These are phyloP conservation scores for Botrytis cinerea DNA, from an alignment of 2,329 filamentous ascomycete genomes.

Conservation along the genomic window DNA sequence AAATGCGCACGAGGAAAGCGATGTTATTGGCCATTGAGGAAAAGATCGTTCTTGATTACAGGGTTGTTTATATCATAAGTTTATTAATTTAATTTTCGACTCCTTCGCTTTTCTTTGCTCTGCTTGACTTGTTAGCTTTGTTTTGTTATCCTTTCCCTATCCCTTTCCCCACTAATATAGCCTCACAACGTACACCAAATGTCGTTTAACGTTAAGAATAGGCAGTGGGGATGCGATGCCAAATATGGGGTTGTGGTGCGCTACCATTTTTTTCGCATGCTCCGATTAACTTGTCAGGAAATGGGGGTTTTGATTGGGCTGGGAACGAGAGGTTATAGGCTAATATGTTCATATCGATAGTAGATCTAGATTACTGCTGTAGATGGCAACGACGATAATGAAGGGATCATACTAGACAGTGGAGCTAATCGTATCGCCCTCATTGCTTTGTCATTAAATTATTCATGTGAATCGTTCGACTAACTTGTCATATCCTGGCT, in stretches of 20 bases:
- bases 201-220: constrained; percentile 10
- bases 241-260: neutral
- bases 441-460: neutral
- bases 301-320: constrained; percentile 6
- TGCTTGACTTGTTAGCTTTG: neutral
- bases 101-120: neutral
- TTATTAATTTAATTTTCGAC: neutral
- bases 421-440: neutral
- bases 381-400: neutral
- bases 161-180: neutral
- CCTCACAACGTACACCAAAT: neutral
- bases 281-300: neutral
- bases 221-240: neutral
- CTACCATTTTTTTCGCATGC: neutral
- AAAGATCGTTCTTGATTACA: neutral
- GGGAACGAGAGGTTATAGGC: constrained; percentile 13
- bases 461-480: neutral
- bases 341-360: neutral
- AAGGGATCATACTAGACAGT: neutral
- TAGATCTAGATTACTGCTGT: neutral
- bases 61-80: neutral
- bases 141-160: neutral
- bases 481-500: neutral
- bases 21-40: neutral
- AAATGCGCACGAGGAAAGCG: neutral